Evolutionary conservation across 2,329 filamentous ascomycete genomes (phyloP), one percentile per base, ranked within the genome.

Genomic region (Aureobasidium sp.): DNA sequence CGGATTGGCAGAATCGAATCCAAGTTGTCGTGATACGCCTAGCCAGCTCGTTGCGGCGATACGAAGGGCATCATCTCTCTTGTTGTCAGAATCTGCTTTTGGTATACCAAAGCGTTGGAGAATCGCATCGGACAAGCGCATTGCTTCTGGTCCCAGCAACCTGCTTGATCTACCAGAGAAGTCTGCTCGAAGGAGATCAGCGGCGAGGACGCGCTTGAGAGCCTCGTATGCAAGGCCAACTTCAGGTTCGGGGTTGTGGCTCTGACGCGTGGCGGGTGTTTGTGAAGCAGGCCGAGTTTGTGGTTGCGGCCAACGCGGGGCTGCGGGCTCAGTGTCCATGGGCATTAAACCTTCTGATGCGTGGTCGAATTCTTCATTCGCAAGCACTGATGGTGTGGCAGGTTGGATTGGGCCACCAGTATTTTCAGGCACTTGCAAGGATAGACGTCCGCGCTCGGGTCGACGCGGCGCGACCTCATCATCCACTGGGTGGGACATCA

Each of bases 401-500:
- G 88, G 76, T 63, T 84, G 78, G 0, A 88, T 84, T 2, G 82
- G 79, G 0, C 84, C 84, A 0, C 84, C 79, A 20, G 80, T 76
- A 63, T 86, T 80, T 66, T 85, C 79, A 8, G 86, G 85, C 0
- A 88, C 85, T 67, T 87, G 85, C 0, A 88, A 74, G 24, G 61
- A 61, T 20, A 65, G 47, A 17, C 64, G 57, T 12, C 46, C 57
- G 12, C 57, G 59, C 27, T 65, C 41, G 2, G 60, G 46, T 55
- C 59, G 51, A n/a, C 41, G 29, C n/a, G 41, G 46, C 12, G 41
- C 39, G 10, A 36, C 41, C n/a, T 53, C 51, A 20, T 60, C 59
- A 6, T 46, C 46, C n/a, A 44, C 47, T 2, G 56, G 51, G 12
- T 50, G 56, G 26, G 37, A 61, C 9, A 56, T 55, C 59, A 52